These are phyloP conservation scores for Aspergillus bridgeri DNA, from an alignment of 495 filamentous ascomycete species.

Conservation along the genomic window DNA sequence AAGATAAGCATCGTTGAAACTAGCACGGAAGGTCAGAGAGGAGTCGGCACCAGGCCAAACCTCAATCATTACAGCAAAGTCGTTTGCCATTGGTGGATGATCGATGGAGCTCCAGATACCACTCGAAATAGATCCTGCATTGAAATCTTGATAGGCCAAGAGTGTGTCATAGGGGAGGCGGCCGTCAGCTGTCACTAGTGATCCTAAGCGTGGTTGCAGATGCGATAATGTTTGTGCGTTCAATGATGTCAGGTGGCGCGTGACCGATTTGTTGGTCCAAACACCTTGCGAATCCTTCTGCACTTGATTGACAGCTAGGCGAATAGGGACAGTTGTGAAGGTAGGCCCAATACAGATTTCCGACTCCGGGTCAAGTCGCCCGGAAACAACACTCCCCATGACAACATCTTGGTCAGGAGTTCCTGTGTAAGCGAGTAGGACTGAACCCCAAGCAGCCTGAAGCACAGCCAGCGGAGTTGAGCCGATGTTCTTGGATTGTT, in stretches of 20 bases:
- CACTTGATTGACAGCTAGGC: conserved; percentile 16
- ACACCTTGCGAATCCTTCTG: conserved; percentile 1
- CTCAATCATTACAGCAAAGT: conserved; percentile 28
- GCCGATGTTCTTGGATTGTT: conserved; percentile 32
- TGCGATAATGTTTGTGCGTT: conserved; percentile 21
- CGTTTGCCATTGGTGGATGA: conserved; percentile 23
- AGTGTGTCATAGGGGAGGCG: conserved; percentile 23
- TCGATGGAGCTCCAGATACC: conserved; percentile 18
- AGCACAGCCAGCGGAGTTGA: conserved; percentile 67
- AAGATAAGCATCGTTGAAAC: conserved; percentile 22
- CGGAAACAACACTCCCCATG: conserved; percentile 64
- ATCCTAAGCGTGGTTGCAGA: conserved; percentile 21
- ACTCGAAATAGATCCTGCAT: conserved; percentile 11
- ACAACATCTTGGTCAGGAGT: conserved; percentile 32
- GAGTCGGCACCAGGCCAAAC: conserved; percentile 19
- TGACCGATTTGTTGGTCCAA: conserved; percentile 18
- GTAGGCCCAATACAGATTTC: conserved; percentile 65
- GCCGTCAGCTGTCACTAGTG: conserved; percentile 16
- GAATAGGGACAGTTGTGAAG: conserved; percentile 72
- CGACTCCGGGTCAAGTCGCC: conserved; percentile 56
- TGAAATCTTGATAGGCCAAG: conserved; percentile 25
- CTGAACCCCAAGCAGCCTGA: conserved; percentile 65
- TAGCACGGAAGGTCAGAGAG: conserved; percentile 23
- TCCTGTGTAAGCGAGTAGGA: conserved; percentile 46
- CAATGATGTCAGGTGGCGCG: conserved; percentile 17